Evolutionary conservation across 225 moss, liverwort and hornwort genomes (phyloP), one percentile per base, ranked within the genome.

Genomic region (Antitrichia curtipendula): DNA sequence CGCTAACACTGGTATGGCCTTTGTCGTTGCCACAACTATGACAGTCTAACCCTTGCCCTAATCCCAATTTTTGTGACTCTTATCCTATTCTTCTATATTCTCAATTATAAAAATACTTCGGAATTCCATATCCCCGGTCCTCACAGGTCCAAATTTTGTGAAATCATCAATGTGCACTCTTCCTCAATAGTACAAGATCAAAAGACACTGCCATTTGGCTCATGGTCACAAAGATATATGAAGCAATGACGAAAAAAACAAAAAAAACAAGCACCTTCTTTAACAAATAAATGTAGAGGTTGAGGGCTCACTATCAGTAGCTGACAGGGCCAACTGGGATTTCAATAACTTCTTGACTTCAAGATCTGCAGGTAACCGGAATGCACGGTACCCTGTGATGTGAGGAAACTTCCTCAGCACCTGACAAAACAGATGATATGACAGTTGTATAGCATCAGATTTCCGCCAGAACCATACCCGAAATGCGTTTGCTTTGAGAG

Each of bases 391-490:
- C n/a, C 92, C 93, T 70, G 72, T 86, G 62, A 96, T 92, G 59
- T 96, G 93, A 81, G 98, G 98, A 66, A 97, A 98, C 88, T 94
- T 98, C 84, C 89, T 86, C 87, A 92, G 76, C 82, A 96, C 97
- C 91, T 96, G 93, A 80, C 62, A 89, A 79, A 56, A 89, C 47
- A 86, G 28, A 90, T 66, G 32, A 28, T 43, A 83, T 60, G 38
- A 90, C 64, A 58, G 23, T 72, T 53, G 25, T 36, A 58, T 8
- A 52, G 34, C 65, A 87, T 85, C 75, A 84, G 80, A 40, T 56
- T 84, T 52, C 75, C 81, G 76, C 61, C 22, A 65, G 32, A 75
- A 36, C 32, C 75, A 29, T 78, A 85, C 52, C 54, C 68, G 19
- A 88, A 84, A 75, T 28, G 49, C 49, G 54, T 53, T 75, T 79